Evolutionary conservation across 1,139 yeast species (phyloP), one percentile per base, ranked within the genome.

Genomic region (Pichia sp.): DNA sequence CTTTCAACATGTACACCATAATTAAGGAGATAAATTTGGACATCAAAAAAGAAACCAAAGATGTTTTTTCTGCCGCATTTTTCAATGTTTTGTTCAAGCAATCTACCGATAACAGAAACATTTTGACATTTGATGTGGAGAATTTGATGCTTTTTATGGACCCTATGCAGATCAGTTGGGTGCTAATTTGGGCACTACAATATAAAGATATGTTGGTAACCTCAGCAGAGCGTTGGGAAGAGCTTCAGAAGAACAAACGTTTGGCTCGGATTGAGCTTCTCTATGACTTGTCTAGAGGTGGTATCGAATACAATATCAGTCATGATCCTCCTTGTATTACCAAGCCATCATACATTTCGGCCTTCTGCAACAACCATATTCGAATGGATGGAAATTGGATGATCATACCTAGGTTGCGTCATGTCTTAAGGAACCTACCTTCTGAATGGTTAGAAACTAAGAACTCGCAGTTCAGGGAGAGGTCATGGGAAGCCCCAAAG

Each of bases 301-400:
- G 91, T 24, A 70, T 67, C 15, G 62, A 64, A 12, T 73, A 67
- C 50, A 67, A 70, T 24, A 72, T 87, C 31, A 77, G 77, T 37
- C 83, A 83, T 48, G 97, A 91, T 51, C 94, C 97, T 0, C 77
- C 85, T 7, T 96, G 86, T 11, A 69, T 91, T 34, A 88, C 96
- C 1, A 78, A 87, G 35, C 96, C 96, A 0, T 83, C 96, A 0
- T 79, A 81, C 48, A 74, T 86, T 28, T 32, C 45, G 14, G 72
- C 84, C 35, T 69, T 95, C 41, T 70, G 87, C 2, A 72, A 79
- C 2, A 72, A 76, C 17, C 97, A 88, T 58, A 75, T 87, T 6
- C 66, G 98, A 44, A 74, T 80, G 27, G 74, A 77, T 45, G 86
- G 86, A 49, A 76, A 93, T 48, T 91, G 98, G 98, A 83, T 85